Conservation (phyloP, 2,329 filamentous ascomycete genomes). For the Hirsutella thompsonii region DNA sequence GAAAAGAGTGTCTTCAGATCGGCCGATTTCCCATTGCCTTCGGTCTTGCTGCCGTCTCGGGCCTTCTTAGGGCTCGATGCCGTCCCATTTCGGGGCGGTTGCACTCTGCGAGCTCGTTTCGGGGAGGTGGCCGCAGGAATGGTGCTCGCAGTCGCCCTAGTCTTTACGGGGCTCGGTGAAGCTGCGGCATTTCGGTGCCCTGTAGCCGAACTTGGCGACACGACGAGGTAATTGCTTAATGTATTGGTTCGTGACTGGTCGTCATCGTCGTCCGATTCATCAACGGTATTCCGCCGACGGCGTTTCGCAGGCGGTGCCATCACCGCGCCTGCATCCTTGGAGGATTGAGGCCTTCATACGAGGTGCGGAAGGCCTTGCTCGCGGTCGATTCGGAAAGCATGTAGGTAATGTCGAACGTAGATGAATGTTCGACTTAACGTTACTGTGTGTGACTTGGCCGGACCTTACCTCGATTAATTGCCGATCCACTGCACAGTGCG, state of each 20-base stretch:
- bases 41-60: slow-evolving; percentile 23
- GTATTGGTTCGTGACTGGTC: slow-evolving; percentile 30
- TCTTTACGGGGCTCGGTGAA: slow-evolving; percentile 29
- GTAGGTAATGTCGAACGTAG: too few species aligned
- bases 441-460: too few species aligned
- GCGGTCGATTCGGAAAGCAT: too few species aligned
- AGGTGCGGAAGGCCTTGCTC: neutral
- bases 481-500: too few species aligned
- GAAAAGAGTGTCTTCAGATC: slow-evolving; percentile 49
- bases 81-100: slow-evolving; percentile 15
- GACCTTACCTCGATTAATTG: too few species aligned
- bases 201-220: slow-evolving; percentile 32
- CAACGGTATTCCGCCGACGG: slow-evolving; percentile 42
- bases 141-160: slow-evolving; percentile 4
- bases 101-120: slow-evolving; percentile 13
- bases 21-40: slow-evolving; percentile 39
- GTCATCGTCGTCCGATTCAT: slow-evolving; percentile 36
- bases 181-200: slow-evolving; percentile 17
- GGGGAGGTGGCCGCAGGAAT: slow-evolving; percentile 8
- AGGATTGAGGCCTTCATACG: slow-evolving; percentile 10
- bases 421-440: too few species aligned
- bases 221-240: slow-evolving; percentile 38
- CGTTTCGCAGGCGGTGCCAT: slow-evolving; percentile 49
- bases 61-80: slow-evolving; percentile 25
- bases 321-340: slow-evolving; percentile 19